These are phyloP conservation scores for Calocera viscosa DNA, from an alignment of 768 basidiomycete species.

Conservation along the genomic window DNA sequence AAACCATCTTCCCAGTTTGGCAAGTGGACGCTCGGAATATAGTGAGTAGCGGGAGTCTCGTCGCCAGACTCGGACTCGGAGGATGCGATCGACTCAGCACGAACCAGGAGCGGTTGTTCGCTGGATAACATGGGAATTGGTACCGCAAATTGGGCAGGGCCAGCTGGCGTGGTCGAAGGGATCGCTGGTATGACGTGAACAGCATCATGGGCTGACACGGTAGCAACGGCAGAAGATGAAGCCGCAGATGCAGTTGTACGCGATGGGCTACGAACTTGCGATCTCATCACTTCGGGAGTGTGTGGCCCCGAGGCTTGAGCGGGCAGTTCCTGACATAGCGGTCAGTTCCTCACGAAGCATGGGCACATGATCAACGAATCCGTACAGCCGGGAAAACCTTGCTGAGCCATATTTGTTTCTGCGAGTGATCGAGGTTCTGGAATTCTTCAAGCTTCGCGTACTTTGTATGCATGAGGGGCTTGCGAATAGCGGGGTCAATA, in stretches of 20 bases:
- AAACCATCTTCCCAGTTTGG: conserved; percentile 7
- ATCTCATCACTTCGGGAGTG: not conserved
- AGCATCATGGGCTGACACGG: not conserved
- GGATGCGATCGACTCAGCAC: not conserved
- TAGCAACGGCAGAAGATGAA: not conserved
- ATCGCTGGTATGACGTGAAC: not conserved
- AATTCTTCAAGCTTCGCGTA: conserved; percentile 6
- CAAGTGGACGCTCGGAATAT: not conserved
- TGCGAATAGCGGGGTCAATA: conserved; percentile 1
- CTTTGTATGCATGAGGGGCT: conserved; percentile 3
- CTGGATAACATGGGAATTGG: not conserved
- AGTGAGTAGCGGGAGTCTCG: not conserved
- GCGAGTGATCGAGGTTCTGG: conserved; percentile 5
- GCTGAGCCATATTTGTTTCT: not conserved
- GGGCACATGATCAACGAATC: not conserved
- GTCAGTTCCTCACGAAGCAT: not conserved
- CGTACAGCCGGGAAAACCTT: conserved; percentile 4
- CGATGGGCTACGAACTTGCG: not conserved
- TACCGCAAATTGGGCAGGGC: not conserved
- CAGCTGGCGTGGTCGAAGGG: not conserved
- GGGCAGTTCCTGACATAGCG: not conserved
- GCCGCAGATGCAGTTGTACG: not conserved
- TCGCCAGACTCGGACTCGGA: not conserved
- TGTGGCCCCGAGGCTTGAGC: not conserved
- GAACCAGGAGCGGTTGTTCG: not conserved